Evolutionary conservation across 148 eudicot genomes (phyloP).

Genomic region (Rheum nobile): DNA sequence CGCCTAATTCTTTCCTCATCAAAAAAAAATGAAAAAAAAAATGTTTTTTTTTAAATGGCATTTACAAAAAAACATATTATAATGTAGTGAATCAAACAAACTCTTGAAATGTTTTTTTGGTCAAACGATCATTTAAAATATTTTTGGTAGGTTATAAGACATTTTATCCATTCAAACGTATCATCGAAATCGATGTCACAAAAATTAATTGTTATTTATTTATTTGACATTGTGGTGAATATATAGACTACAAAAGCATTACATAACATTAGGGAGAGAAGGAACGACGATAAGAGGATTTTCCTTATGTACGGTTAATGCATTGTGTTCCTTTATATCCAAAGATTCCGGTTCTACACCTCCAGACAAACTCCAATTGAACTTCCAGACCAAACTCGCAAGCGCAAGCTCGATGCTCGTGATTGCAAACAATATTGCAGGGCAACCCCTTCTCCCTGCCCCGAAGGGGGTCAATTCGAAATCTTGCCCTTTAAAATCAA

Average conservation of each 20-base stretch:
- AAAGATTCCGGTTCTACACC: conserved; percentile 17
- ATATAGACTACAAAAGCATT: not conserved
- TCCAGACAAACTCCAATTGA: conserved; percentile 40
- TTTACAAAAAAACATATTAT: no score
- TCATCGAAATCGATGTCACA: no score
- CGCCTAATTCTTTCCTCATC: no score
- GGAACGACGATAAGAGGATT: conserved; percentile 21
- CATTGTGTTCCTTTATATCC: conserved; percentile 12
- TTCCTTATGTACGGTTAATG: conserved; percentile 21
- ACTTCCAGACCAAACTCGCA: conserved; percentile 38
- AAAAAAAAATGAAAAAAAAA: no score
- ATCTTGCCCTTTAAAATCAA: conserved; percentile 44
- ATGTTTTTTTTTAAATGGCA: no score
- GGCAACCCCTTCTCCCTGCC: conserved; percentile 58
- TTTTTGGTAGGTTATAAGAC: no score
- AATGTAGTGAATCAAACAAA: no score
- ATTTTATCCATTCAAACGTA: no score
- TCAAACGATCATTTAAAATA: no score
- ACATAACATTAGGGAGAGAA: not conserved
- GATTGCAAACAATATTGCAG: conserved; percentile 22
- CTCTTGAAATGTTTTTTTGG: no score
- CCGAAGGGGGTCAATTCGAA: conserved; percentile 63
- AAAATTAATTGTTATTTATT: no score
- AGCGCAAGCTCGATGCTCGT: conserved; percentile 32
- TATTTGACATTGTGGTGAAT: no score